These are phyloP conservation scores for Panicum miliaceum DNA, from an alignment of 176 grass and related monocot genomes.

Conservation along the genomic window DNA sequence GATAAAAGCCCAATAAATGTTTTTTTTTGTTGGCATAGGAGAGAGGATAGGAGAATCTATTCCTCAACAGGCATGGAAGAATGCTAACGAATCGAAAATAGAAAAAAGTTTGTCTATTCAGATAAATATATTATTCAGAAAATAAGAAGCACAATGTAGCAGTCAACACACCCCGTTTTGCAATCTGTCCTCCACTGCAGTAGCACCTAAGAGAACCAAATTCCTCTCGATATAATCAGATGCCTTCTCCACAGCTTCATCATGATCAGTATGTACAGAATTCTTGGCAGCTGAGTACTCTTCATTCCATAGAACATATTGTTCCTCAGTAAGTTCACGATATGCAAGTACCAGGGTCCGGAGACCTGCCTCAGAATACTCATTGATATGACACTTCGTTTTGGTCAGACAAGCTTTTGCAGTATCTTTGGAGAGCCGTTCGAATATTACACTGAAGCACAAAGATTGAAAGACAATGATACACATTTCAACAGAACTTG, in stretches of 20 bases:
- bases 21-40: not conserved
- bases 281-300: slow-evolving; percentile 75
- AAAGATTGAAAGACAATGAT: slow-evolving; percentile 2
- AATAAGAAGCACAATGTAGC: slow-evolving; percentile 8
- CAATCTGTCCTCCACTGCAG: slow-evolving; percentile 95
- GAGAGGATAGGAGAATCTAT: not conserved
- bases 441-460: slow-evolving; percentile 79
- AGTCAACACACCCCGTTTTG: slow-evolving; percentile 77
- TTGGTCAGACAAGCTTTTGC: slow-evolving; percentile 48
- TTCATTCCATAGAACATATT: slow-evolving; percentile 69
- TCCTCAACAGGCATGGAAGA: not conserved
- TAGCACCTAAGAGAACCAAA: slow-evolving; percentile 86
- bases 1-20: not conserved
- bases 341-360: slow-evolving; percentile 89
- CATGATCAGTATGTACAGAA: slow-evolving; percentile 72
- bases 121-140: slow-evolving; percentile 24
- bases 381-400: slow-evolving; percentile 73
- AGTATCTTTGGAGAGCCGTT: slow-evolving; percentile 67
- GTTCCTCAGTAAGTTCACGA: slow-evolving; percentile 73
- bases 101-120: slow-evolving; percentile 24
- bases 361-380: slow-evolving; percentile 88
- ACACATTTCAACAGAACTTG: slow-evolving; percentile 11
- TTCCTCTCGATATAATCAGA: slow-evolving; percentile 80
- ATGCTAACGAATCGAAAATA: not conserved
- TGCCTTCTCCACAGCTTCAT: slow-evolving; percentile 72